Conservation (phyloP, 2,329 filamentous ascomycete genomes). For the Plenodomus biglobosus region DNA sequence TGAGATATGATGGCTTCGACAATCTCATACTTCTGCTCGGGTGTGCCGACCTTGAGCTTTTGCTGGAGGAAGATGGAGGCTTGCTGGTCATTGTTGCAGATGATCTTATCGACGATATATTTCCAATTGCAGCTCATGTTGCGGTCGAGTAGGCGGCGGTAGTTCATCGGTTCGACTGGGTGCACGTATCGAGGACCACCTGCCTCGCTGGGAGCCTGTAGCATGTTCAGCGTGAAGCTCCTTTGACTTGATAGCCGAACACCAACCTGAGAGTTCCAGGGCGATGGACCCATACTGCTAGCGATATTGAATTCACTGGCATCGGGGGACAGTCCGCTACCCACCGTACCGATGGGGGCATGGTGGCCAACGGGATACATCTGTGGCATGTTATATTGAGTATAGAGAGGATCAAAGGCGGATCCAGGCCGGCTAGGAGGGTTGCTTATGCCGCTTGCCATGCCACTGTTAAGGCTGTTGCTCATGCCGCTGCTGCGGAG, state of each 20-base stretch:
- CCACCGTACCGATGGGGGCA: constrained; percentile 42
- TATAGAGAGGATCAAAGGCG: constrained; percentile 40
- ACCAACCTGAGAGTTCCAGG: constrained; percentile 45
- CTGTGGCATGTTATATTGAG: constrained; percentile 34
- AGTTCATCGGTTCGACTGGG: constrained; percentile 90
- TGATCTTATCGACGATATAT: constrained; percentile 99
- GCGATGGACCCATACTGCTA: constrained; percentile 33
- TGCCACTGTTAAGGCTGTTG: not conserved
- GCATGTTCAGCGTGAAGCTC: constrained; percentile 4
- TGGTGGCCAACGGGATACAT: constrained; percentile 36
- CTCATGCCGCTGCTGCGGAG: constrained; percentile 25
- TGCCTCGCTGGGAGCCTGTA: constrained; percentile 30
- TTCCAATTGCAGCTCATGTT: constrained; percentile 99
- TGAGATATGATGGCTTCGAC: constrained; percentile 94
- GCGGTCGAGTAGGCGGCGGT: constrained; percentile 89
- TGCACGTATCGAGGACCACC: constrained; percentile 68
- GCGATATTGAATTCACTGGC: constrained; percentile 49
- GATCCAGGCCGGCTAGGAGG: constrained; percentile 43
- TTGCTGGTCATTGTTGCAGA: constrained; percentile 98
- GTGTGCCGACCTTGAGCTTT: constrained; percentile 94
- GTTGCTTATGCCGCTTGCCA: constrained; percentile 25
- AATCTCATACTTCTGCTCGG: constrained; percentile 95
- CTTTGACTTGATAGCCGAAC: not conserved
- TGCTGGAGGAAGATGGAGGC: constrained; percentile 98
- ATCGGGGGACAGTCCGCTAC: constrained; percentile 49